Percentiles rank a stretch among this genome's conserved stretches.
phyloP scores from a whole-genome alignment of 1,139 yeast species.

The Pichia sp. region DNA sequence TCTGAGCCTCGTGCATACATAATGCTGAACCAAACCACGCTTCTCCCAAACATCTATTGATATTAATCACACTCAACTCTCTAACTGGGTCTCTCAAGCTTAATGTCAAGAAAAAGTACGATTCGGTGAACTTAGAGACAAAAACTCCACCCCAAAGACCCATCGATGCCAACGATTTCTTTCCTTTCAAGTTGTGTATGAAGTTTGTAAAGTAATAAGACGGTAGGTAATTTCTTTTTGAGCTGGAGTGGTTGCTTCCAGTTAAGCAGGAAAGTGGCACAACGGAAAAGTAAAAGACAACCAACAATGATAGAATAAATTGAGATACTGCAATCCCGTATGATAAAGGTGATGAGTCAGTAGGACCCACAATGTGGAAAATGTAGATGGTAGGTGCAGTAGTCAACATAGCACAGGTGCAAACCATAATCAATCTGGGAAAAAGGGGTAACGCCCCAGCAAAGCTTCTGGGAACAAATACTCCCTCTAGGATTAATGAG shows the following conservation, averaged over 20 bases:
- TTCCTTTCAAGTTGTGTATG: slow-evolving; percentile 33
- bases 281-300: slow-evolving; percentile 39
- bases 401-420: slow-evolving; percentile 28
- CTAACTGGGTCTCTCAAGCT: slow-evolving; percentile 43
- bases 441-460: slow-evolving; percentile 43
- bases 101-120: slow-evolving; percentile 43
- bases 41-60: slow-evolving; percentile 37
- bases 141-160: slow-evolving; percentile 44
- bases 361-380: slow-evolving; percentile 27
- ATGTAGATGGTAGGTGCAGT: slow-evolving; percentile 38
- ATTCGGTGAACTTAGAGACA: slow-evolving; percentile 40
- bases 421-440: slow-evolving; percentile 31
- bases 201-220: slow-evolving; percentile 33
- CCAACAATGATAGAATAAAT: slow-evolving; percentile 36
- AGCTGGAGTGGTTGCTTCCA: slow-evolving; percentile 23
- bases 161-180: slow-evolving; percentile 35
- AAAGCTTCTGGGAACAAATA: slow-evolving; percentile 49
- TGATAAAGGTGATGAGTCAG: slow-evolving; percentile 28
- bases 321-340: slow-evolving; percentile 37
- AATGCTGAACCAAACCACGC: slow-evolving; percentile 34
- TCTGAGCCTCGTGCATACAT: slow-evolving; percentile 35
- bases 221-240: slow-evolving; percentile 30
- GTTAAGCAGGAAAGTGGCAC: slow-evolving; percentile 42
- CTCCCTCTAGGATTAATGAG: slow-evolving; percentile 37
- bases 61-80: slow-evolving; percentile 37